phyloP scores from a whole-genome alignment of 1,284 basidiomycete species.

The Ganoderma multipileum region DNA sequence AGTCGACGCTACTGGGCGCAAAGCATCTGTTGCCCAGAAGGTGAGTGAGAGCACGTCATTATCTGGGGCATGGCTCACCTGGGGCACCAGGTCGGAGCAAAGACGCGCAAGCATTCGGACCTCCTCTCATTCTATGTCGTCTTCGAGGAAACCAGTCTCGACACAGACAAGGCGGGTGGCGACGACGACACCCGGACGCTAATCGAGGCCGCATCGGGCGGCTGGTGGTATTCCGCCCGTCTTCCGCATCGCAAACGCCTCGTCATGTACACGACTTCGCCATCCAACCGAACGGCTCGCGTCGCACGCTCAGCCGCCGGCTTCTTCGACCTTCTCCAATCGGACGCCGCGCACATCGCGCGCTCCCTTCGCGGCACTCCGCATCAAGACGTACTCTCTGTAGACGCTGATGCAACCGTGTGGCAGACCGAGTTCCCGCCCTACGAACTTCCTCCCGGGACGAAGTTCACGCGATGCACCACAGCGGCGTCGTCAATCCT shows the following conservation, averaged over 20 bases:
- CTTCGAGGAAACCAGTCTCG: constrained; percentile 29
- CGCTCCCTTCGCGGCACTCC: not conserved
- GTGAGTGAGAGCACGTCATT: constrained; percentile 24
- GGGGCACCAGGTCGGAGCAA: constrained; percentile 37
- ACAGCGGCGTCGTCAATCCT: constrained; percentile 39
- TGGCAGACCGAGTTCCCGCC: not conserved
- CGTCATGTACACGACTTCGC: constrained; percentile 43
- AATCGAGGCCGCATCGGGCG: constrained; percentile 42
- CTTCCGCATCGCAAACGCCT: constrained; percentile 39
- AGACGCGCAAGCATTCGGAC: constrained; percentile 34
- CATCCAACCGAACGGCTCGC: constrained; percentile 37
- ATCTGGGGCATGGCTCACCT: not conserved
- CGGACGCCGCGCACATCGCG: constrained; percentile 22
- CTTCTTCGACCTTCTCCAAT: constrained; percentile 39
- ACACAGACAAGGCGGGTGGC: not conserved
- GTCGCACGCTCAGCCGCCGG: constrained; percentile 37
- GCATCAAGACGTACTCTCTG: not conserved
- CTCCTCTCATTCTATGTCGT: constrained; percentile 44
- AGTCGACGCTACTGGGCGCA: constrained; percentile 45
- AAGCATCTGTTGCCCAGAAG: constrained; percentile 42
- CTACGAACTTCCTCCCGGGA: constrained; percentile 8
- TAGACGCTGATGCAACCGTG: constrained; percentile 21
- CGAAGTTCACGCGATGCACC: constrained; percentile 36
- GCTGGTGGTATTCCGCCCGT: constrained; percentile 46
- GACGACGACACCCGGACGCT: constrained; percentile 43